A percentile compares a stretch with the other conserved stretches of the same genome.
phyloP scores from a whole-genome alignment of 148 eudicot genomes.

The Cornus controversa region DNA sequence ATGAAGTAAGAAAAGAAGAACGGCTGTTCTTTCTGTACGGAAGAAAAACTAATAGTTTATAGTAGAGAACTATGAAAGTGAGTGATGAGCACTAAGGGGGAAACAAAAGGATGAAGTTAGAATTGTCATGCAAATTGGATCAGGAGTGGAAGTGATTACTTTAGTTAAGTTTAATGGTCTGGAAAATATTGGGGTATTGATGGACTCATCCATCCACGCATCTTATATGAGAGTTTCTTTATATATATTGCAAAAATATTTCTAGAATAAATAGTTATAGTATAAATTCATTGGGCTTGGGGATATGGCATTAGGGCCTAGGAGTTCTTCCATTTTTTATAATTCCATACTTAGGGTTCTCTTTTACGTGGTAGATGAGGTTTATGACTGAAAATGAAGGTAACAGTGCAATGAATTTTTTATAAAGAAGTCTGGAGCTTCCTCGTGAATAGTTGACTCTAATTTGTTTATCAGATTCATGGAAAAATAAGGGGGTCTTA shows the following conservation, averaged over 20 bases:
- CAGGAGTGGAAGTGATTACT: too few relatives aligned
- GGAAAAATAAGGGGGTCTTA: too few relatives aligned
- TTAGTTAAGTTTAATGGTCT: too few relatives aligned
- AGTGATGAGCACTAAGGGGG: not conserved
- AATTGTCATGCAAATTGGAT: too few relatives aligned
- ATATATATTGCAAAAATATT: too few relatives aligned
- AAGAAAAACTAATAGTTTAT: not conserved
- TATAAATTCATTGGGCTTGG: not conserved
- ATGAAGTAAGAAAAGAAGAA: not conserved
- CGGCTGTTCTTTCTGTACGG: not conserved
- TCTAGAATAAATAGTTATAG: not conserved
- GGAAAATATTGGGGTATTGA: too few relatives aligned
- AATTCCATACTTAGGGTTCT: not conserved
- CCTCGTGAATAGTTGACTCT: too few relatives aligned
- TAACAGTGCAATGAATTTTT: not conserved
- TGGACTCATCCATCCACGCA: too few relatives aligned
- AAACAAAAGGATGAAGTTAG: not conserved
- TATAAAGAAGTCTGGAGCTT: too few relatives aligned
- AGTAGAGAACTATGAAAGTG: not conserved
- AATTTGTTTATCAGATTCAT: too few relatives aligned
- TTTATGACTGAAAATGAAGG: not conserved
- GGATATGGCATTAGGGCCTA: not conserved
- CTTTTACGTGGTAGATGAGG: not conserved
- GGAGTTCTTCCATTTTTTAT: not conserved
- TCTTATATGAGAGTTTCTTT: too few relatives aligned